Evolutionary conservation across 139 green algal genomes (phyloP), one percentile per base, ranked within the genome.

Genomic region (Coccomyxa sp.): DNA sequence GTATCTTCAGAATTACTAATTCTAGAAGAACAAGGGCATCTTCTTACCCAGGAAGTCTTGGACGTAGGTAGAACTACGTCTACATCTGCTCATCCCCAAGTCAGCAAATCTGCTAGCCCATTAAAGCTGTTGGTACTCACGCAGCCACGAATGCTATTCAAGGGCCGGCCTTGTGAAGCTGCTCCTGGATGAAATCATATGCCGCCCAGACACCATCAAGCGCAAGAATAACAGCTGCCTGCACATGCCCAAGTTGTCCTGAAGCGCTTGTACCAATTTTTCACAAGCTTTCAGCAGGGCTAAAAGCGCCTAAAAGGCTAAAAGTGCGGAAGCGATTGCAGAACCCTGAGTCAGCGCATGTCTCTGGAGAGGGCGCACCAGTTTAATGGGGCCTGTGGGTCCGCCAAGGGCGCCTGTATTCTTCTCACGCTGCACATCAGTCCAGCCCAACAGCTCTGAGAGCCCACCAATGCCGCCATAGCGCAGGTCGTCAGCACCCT

Each of bases 391-490:
- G 30, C 17, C 32, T 1, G 25, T 28, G 15, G 27, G 13, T 17
- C 76, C 76, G 21, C 86, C 88, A 45, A 85, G 51, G 58, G 90
- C 88, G 67, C 88, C 87, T 68, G 86, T 67, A 51, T 25, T 82
- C 60, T 83, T 78, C 83, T 93, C 88, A 82, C 92, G 89, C 90
- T 98, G 95, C 76, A 95, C 93, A 81, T 96, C 91, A 13, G 95
- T 98, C 95, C 93, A 98, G 25, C 95, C 95, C 78, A 98, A 85
- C 31, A 91, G 30, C 79, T 93, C 92, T 16, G 91, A 96, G 60
- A 98, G 74, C 74, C 95, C 95, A 74, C 95, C 95, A 66, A 98
- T 95, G 81, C 95, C 95, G 66, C 90, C 93, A 67, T 90, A 92
- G n/a, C 86, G 82, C 21, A 87, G 63, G 82, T 95, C 92, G 80